Evolutionary conservation across 495 filamentous ascomycete genomes (phyloP).

Genomic region (Choiromyces venosus): DNA sequence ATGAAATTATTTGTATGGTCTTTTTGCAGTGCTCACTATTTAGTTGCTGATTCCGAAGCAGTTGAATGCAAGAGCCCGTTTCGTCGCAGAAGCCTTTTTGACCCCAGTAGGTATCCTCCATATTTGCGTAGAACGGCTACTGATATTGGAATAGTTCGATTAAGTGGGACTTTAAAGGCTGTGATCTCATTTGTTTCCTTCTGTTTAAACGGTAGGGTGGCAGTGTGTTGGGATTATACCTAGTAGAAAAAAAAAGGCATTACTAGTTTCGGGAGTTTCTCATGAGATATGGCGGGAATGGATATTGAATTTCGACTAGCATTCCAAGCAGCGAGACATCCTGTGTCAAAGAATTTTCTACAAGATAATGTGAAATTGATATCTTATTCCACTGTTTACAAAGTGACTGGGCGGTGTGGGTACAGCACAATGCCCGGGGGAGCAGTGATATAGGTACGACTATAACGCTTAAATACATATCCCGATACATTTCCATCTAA

Average conservation of each 20-base stretch:
- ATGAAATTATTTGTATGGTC: slow-evolving; percentile 96
- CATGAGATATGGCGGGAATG: not conserved
- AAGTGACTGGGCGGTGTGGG: no score
- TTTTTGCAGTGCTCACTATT: slow-evolving; percentile 21
- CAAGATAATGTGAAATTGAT: not conserved
- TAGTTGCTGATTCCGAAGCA: slow-evolving; percentile 39
- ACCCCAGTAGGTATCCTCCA: slow-evolving; percentile 55
- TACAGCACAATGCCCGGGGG: no score
- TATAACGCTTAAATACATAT: no score
- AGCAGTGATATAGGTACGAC: no score
- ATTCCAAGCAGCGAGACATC: no score
- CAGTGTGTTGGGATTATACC: not conserved
- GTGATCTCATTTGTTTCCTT: no score
- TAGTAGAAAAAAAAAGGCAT: not conserved
- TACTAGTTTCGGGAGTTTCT: not conserved
- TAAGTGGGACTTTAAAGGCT: not conserved
- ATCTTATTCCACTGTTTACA: not conserved
- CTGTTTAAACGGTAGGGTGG: not conserved
- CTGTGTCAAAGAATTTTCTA: no score
- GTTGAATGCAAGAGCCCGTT: slow-evolving; percentile 95
- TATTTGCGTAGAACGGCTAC: not conserved
- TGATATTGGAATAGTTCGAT: not conserved
- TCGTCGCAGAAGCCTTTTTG: slow-evolving; percentile 95
- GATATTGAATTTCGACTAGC: not conserved
- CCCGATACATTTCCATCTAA: slow-evolving; percentile 2